These are phyloP conservation scores for Beauveria bassiana DNA, from an alignment of 2,329 filamentous ascomycete genomes.

Conservation along the genomic window DNA sequence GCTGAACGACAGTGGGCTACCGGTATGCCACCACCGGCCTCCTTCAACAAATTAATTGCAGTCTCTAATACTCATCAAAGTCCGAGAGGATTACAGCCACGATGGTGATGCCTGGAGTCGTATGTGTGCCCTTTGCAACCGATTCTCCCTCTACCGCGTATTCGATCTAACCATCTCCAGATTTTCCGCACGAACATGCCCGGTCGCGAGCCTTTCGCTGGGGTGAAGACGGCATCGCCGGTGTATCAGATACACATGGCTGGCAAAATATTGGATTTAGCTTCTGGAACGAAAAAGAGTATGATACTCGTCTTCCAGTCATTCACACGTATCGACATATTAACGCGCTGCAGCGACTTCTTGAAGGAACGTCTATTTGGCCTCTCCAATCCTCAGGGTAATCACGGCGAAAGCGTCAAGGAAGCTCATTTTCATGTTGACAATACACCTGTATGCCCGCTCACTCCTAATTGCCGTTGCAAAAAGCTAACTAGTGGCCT, in stretches of 20 bases:
- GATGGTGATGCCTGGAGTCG: conserved; percentile 94
- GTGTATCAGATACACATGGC: conserved; percentile 85
- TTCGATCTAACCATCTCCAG: conserved; percentile 33
- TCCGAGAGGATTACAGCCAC: conserved; percentile 83
- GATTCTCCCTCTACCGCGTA: conserved; percentile 19
- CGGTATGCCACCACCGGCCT: conserved; percentile 39
- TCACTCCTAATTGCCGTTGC: conserved; percentile 9
- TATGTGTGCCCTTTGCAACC: conserved; percentile 36
- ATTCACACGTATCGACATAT: conserved; percentile 15
- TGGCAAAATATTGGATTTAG: conserved; percentile 88
- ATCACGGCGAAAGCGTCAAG: conserved; percentile 95
- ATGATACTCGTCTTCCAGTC: conserved; percentile 17
- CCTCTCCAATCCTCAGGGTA: conserved; percentile 90
- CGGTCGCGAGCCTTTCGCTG: conserved; percentile 84
- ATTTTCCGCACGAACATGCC: conserved; percentile 91
- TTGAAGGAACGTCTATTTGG: conserved; percentile 94
- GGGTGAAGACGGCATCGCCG: conserved; percentile 95
- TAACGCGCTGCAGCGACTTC: conserved; percentile 60
- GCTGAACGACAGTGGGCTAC: conserved; percentile 95
- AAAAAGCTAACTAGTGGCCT: conserved; percentile 17
- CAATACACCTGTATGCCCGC: conserved; percentile 63
- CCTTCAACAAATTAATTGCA: not conserved
- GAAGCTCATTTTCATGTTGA: conserved; percentile 95
- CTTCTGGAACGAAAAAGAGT: conserved; percentile 98
- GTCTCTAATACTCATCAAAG: conserved; percentile 27